Percentiles rank a stretch among this genome's conserved stretches.
These are phyloP conservation scores for Oryza nivara DNA, from an alignment of 176 grass and related monocot species.

Conservation along the genomic window DNA sequence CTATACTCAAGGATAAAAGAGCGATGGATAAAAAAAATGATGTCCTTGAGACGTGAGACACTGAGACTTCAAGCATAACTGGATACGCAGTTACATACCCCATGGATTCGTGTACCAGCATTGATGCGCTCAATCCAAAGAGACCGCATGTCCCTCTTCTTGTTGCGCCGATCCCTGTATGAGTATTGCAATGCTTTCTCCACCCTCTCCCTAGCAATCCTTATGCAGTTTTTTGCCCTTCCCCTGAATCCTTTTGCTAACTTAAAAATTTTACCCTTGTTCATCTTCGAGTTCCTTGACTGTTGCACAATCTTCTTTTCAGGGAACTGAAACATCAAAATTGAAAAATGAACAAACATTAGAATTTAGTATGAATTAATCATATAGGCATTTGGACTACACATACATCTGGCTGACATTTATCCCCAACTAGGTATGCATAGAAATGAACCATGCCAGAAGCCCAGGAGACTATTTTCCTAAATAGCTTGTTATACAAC, in stretches of 20 bases:
- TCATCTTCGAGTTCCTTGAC: constrained; percentile 46
- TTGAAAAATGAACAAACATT: not conserved
- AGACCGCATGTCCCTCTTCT: constrained; percentile 90
- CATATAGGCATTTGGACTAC: constrained; percentile 4
- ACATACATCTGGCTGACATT: not conserved
- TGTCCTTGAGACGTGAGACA: not conserved
- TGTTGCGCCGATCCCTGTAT: constrained; percentile 90
- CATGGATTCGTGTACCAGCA: constrained; percentile 79
- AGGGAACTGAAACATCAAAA: constrained; percentile 21
- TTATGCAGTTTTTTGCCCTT: constrained; percentile 89
- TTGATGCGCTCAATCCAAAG: constrained; percentile 98
- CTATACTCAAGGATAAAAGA: not conserved
- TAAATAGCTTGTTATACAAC: not conserved
- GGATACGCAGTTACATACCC: constrained; percentile 53
- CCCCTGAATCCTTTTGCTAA: constrained; percentile 89
- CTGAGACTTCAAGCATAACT: not conserved
- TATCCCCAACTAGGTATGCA: not conserved
- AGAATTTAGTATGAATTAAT: not conserved
- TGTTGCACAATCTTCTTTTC: not conserved
- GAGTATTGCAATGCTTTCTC: constrained; percentile 90
- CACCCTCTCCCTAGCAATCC: constrained; percentile 85
- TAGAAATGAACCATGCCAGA: not conserved
- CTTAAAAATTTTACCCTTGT: constrained; percentile 93
- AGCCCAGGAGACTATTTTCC: not conserved
- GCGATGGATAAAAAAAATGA: not conserved